phyloP scores from a whole-genome alignment of 768 basidiomycete genomes.

The Kwoniella pini region DNA sequence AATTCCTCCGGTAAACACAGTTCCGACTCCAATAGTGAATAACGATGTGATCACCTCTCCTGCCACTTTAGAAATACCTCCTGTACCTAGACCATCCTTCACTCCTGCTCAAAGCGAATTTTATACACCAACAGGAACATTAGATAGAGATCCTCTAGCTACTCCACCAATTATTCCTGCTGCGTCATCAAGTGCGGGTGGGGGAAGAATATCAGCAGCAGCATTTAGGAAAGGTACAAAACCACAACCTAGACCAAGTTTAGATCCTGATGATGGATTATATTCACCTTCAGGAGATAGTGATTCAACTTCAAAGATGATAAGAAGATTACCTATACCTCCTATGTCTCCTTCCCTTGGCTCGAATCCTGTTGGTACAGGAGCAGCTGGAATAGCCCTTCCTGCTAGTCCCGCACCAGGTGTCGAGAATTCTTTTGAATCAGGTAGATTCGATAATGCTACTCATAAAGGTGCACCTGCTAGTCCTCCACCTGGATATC shows the following conservation, averaged over 20 bases:
- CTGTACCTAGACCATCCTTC: conserved; percentile 4
- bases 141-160: conserved; percentile 10
- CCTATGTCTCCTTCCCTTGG: conserved; percentile 7
- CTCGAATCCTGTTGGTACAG: no score
- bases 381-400: conserved; percentile 16
- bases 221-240: conserved; percentile 35
- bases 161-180: not conserved
- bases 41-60: conserved; percentile 7
- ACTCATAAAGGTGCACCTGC: not conserved
- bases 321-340: conserved; percentile 34
- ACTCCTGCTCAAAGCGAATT: conserved; percentile 17
- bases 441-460: not conserved
- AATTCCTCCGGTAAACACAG: not conserved
- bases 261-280: conserved; percentile 21
- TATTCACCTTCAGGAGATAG: not conserved
- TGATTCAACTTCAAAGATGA: conserved; percentile 13
- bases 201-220: conserved; percentile 47
- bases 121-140: conserved; percentile 19
- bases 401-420: conserved; percentile 17
- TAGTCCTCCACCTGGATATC: conserved; percentile 7
- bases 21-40: not conserved
- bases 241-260: conserved; percentile 17
- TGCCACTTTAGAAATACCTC: not conserved
- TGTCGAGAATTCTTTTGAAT: conserved; percentile 4
- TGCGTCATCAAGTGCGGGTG: not conserved